These are phyloP conservation scores for Xylariaceae sp. DNA, from an alignment of 2,329 filamentous ascomycete species.

Conservation along the genomic window DNA sequence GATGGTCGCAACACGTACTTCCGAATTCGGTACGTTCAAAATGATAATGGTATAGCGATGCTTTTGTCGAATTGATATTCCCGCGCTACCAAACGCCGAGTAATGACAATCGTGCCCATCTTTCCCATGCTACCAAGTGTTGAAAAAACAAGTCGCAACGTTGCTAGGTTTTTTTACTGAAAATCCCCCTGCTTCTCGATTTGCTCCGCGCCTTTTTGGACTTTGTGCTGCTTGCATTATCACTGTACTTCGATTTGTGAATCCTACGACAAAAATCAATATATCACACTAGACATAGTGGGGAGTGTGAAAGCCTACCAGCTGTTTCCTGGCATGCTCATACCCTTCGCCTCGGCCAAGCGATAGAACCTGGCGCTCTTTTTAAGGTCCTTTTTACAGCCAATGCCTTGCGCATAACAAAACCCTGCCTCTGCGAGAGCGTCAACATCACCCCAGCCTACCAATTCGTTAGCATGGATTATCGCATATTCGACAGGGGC, in stretches of 20 bases:
- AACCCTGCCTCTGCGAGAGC: slow-evolving; percentile 93
- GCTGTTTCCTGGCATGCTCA: slow-evolving; percentile 98
- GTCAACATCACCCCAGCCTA: slow-evolving; percentile 92
- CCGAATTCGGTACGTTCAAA: slow-evolving; percentile 13
- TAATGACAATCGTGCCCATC: slow-evolving; percentile 13
- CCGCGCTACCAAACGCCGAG: slow-evolving; percentile 26
- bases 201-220: slow-evolving; percentile 76
- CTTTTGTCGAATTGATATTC: slow-evolving; percentile 22
- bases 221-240: slow-evolving; percentile 57
- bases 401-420: slow-evolving; percentile 92
- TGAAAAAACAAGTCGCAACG: slow-evolving; percentile 12
- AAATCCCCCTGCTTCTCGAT: slow-evolving; percentile 76
- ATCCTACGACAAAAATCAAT: slow-evolving; percentile 67
- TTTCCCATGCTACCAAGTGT: slow-evolving; percentile 1
- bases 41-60: slow-evolving; percentile 26
- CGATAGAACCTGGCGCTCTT: slow-evolving; percentile 92
- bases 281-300: background rate
- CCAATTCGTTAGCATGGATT: slow-evolving; percentile 29
- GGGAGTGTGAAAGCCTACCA: slow-evolving; percentile 67
- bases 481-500: slow-evolving; percentile 14
- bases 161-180: slow-evolving; percentile 60
- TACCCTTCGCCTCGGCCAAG: slow-evolving; percentile 87
- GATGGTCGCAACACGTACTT: slow-evolving; percentile 9
- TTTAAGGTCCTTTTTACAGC: slow-evolving; percentile 94
- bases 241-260: slow-evolving; percentile 92